Evolutionary conservation across 768 basidiomycete genomes (phyloP).

Genomic region (Pholiota microspora): DNA sequence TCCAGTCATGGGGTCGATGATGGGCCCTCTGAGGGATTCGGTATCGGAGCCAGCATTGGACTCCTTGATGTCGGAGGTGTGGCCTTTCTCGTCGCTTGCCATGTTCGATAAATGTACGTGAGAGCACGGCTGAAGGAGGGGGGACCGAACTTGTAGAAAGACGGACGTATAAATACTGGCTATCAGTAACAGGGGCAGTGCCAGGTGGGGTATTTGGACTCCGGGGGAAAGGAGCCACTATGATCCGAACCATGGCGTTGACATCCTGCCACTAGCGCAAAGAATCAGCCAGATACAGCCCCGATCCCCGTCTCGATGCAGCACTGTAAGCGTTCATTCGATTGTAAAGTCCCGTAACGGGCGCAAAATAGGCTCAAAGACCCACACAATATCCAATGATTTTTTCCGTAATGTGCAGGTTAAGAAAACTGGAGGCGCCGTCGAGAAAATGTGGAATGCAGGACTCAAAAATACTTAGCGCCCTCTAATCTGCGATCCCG

Average conservation of each 20-base stretch:
- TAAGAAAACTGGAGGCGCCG: background rate
- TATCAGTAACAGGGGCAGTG: slow-evolving; percentile 2
- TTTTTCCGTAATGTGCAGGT: background rate
- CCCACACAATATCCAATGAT: too few relatives aligned
- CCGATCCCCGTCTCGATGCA: background rate
- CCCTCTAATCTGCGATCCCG: background rate
- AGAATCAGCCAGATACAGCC: background rate
- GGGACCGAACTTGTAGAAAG: background rate
- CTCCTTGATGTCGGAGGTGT: background rate
- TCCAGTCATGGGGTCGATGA: slow-evolving; percentile 5
- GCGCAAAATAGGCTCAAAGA: too few relatives aligned
- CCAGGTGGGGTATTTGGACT: slow-evolving; percentile 6
- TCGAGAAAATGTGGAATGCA: background rate
- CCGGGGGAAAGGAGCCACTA: slow-evolving; percentile 1
- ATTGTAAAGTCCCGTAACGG: too few relatives aligned
- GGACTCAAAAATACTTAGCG: background rate
- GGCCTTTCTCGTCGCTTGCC: slow-evolving; percentile 9
- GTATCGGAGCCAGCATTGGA: slow-evolving; percentile 3
- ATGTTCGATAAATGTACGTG: background rate
- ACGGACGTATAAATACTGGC: background rate
- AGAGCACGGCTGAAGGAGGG: background rate
- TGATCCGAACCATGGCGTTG: slow-evolving; percentile 7
- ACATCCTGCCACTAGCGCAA: background rate
- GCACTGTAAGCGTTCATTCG: background rate
- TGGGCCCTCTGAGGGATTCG: slow-evolving; percentile 1